Evolutionary conservation across 2,329 filamentous ascomycete genomes (phyloP).

Genomic region (Neopestalotiopsis sp.): DNA sequence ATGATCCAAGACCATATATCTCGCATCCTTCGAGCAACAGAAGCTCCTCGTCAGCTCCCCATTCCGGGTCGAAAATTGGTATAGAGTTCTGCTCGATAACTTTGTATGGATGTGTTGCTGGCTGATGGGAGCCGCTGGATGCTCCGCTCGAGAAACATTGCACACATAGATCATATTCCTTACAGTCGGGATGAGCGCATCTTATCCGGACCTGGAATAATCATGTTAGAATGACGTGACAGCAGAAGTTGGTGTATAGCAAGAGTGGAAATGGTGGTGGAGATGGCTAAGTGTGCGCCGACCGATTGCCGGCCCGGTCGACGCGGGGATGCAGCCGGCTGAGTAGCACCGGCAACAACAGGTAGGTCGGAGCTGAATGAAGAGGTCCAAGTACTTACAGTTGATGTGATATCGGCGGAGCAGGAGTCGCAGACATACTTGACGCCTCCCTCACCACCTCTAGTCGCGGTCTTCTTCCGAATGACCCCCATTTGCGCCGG

Average conservation of each 20-base stretch:
- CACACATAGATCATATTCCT: conserved; percentile 96
- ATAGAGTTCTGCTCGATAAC: conserved; percentile 99
- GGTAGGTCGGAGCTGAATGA: conserved; percentile 18
- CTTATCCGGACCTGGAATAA: conserved; percentile 81
- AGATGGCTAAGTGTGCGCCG: background rate
- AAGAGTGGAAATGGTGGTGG: conserved; percentile 6
- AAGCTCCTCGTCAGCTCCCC: conserved; percentile 98
- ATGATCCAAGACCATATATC: conserved; percentile 94
- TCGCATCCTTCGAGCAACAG: conserved; percentile 91
- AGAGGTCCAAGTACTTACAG: conserved; percentile 64
- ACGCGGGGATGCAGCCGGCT: conserved; percentile 17
- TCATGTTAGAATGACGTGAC: background rate
- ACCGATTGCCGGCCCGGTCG: conserved; percentile 5
- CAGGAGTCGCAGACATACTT: conserved; percentile 99
- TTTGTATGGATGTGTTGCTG: conserved; percentile 83
- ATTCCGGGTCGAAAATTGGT: conserved; percentile 91
- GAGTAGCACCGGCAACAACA: conserved; percentile 6
- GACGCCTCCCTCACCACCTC: conserved; percentile 84
- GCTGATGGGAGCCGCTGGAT: conserved; percentile 82
- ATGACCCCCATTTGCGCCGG: conserved; percentile 79
- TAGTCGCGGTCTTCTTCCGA: conserved; percentile 88
- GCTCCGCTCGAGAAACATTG: conserved; percentile 89
- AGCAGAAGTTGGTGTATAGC: background rate
- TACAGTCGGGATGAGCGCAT: conserved; percentile 82
- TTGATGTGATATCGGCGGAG: conserved; percentile 95